Evolutionary conservation across 108 stramenopile genomes (phyloP).

Genomic region (Fragilaria crotonensis): DNA sequence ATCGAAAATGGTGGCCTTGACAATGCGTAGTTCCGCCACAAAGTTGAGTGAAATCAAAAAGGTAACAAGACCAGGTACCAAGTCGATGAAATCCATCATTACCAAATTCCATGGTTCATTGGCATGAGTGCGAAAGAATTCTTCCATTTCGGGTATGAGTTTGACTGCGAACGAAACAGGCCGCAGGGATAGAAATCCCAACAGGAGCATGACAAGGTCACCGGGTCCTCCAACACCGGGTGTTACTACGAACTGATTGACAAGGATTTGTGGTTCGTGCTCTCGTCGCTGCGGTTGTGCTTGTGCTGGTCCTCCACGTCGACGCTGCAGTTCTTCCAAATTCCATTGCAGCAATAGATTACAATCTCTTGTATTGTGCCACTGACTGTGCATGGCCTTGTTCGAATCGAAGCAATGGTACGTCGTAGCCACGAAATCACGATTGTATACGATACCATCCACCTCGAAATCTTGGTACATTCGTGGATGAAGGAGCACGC

Average conservation of each 20-base stretch:
- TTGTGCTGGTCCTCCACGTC: slow-evolving; percentile 10
- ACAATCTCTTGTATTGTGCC: slow-evolving; percentile 38
- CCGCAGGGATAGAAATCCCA: slow-evolving; percentile 26
- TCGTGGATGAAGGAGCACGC: slow-evolving; percentile 30
- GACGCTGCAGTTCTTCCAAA: slow-evolving; percentile 25
- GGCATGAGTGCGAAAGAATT: slow-evolving; percentile 29
- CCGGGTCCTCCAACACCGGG: slow-evolving; percentile 29
- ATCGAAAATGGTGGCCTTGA: slow-evolving; percentile 32
- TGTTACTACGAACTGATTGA: slow-evolving; percentile 35
- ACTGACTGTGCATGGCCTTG: slow-evolving; percentile 30
- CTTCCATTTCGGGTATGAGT: slow-evolving; percentile 29
- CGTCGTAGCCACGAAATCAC: slow-evolving; percentile 15
- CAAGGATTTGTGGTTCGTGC: slow-evolving; percentile 9
- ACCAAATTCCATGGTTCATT: slow-evolving; percentile 38
- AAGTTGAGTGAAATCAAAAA: slow-evolving; percentile 44
- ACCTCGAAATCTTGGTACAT: slow-evolving; percentile 29
- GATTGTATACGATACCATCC: slow-evolving; percentile 17
- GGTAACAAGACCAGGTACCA: slow-evolving; percentile 30
- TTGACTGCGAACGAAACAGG: slow-evolving; percentile 28
- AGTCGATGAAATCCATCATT: slow-evolving; percentile 39
- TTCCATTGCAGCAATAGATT: slow-evolving; percentile 34
- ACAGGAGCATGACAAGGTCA: slow-evolving; percentile 24
- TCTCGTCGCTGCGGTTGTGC: slow-evolving; percentile 17
- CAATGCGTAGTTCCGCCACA: slow-evolving; percentile 21
- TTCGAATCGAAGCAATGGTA: slow-evolving; percentile 27